These are phyloP conservation scores for Globisporangium acanthophoron DNA, from an alignment of 352 stramenopile species.

Conservation along the genomic window DNA sequence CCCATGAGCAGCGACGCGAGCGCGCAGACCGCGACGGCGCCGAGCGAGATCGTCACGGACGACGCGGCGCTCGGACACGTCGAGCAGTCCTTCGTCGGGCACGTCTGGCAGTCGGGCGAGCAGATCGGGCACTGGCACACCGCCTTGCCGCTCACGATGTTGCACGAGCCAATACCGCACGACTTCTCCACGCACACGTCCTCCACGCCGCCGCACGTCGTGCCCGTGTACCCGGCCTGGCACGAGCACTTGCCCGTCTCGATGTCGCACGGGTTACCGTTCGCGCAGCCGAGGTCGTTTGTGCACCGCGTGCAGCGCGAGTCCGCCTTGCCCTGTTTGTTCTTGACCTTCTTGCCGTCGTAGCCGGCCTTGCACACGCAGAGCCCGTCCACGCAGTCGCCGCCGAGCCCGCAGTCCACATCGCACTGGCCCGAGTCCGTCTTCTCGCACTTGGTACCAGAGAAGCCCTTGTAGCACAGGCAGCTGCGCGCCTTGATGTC, in stretches of 20 bases:
- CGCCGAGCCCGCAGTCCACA: constrained; percentile 44
- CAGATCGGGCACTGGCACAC: constrained; percentile 33
- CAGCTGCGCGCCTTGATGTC: constrained; percentile 46
- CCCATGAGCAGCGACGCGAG: constrained; percentile 17
- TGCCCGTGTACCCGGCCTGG: constrained; percentile 28
- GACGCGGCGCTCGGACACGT: constrained; percentile 22
- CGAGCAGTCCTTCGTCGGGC: constrained; percentile 18
- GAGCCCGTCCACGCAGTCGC: constrained; percentile 33
- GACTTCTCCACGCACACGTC: constrained; percentile 25
- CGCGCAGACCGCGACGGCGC: constrained; percentile 17
- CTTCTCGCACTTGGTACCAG: constrained; percentile 39
- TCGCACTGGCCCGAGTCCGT: constrained; percentile 38
- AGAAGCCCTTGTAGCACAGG: constrained; percentile 45
- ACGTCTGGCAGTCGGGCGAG: constrained; percentile 21
- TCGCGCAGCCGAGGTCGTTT: constrained; percentile 27
- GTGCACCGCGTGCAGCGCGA: constrained; percentile 29
- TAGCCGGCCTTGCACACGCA: constrained; percentile 44
- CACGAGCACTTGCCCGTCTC: constrained; percentile 34
- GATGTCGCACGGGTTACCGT: constrained; percentile 22
- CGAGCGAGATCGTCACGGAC: constrained; percentile 20
- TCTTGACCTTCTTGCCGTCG: constrained; percentile 37
- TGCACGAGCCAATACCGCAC: constrained; percentile 24
- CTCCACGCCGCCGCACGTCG: constrained; percentile 40
- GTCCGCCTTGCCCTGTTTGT: constrained; percentile 40
- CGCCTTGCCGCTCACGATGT: constrained; percentile 16